These are phyloP conservation scores for Phytophthora capsici DNA, from an alignment of 352 stramenopile species.

Conservation along the genomic window DNA sequence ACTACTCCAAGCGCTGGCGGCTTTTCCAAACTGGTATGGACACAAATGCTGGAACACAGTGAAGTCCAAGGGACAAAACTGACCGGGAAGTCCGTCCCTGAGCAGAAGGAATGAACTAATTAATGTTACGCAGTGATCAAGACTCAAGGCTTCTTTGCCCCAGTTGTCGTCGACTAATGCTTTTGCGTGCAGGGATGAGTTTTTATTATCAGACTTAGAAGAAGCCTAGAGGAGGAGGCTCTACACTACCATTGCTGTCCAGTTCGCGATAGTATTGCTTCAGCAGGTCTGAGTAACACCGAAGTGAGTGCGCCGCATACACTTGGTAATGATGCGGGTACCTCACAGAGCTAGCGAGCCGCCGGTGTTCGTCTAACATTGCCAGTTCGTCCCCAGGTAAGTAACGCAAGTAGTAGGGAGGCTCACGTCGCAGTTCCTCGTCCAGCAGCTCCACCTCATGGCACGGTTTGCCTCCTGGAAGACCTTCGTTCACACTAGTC, in stretches of 20 bases:
- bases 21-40: slow-evolving; percentile 17
- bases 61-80: not conserved
- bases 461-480: slow-evolving; percentile 59
- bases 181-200: no score
- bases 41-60: slow-evolving; percentile 13
- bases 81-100: no score
- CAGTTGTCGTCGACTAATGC: no score
- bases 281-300: slow-evolving; percentile 66
- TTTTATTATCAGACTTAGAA: slow-evolving; percentile 25
- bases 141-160: not conserved
- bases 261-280: slow-evolving; percentile 75
- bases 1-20: slow-evolving; percentile 52
- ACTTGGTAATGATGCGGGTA: slow-evolving; percentile 65
- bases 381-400: slow-evolving; percentile 69
- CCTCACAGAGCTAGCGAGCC: slow-evolving; percentile 58
- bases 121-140: slow-evolving; percentile 3
- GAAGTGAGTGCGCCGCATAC: slow-evolving; percentile 66
- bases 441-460: slow-evolving; percentile 67
- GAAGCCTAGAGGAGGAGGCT: slow-evolving; percentile 62
- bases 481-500: slow-evolving; percentile 60
- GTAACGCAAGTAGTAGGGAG: slow-evolving; percentile 79
- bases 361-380: slow-evolving; percentile 62
- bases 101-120: slow-evolving; percentile 9
- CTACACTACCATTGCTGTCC: slow-evolving; percentile 46
- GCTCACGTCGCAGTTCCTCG: slow-evolving; percentile 62